Evolutionary conservation across 2,329 filamentous ascomycete species (phyloP), one percentile per base, ranked within the genome.

Genomic region (Aurifilum marmelostoma): DNA sequence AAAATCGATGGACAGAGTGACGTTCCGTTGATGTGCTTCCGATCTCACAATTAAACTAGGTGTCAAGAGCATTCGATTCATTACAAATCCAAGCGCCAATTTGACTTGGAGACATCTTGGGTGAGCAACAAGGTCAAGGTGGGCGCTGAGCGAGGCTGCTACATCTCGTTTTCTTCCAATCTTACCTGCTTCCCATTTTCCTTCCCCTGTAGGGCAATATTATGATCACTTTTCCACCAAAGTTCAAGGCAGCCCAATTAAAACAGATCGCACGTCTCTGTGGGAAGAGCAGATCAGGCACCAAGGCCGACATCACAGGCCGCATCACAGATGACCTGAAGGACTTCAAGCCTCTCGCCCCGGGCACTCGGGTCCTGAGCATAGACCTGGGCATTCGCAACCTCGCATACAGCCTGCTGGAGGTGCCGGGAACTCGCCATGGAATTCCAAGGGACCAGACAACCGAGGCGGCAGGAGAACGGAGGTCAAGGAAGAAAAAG

Each of bases 301-400:
- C 84, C 4, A 93, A 92, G 75, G 71, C 81, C 0, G 78, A 82
- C 16, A 81, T 92, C 4, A 74, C 82, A 14, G 73, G 79, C n/a
- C 83, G 86, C 0, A 80, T 92, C 24, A 74, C 80, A 39, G 75
- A 79, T 66, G 80, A 81, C 64, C 74, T 82, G 24, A 58, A 67
- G 3, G 60, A 69, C 12, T 71, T 68, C 43, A 71, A 71, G 27
- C 67, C 72, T 27, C 65, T 74, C n/a, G 24, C 72, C 32, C 4
- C 76, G 68, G 47, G 71, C 75, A 69, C 82, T 73, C 84, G 89
- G 58, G 83, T 96, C 32, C 78, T 96, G 43, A 94, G 92, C 76
- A 91, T 97, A 71, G 93, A 97, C 77, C 91, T 96, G 88, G 93
- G 93, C 4, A 91, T 97, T 73, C 88, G 88, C 58, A 97, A 97